Evolutionary conservation across 805 yeast genomes (phyloP), one percentile per base, ranked within the genome.

Genomic region (Schizosaccharomyces lindneri): DNA sequence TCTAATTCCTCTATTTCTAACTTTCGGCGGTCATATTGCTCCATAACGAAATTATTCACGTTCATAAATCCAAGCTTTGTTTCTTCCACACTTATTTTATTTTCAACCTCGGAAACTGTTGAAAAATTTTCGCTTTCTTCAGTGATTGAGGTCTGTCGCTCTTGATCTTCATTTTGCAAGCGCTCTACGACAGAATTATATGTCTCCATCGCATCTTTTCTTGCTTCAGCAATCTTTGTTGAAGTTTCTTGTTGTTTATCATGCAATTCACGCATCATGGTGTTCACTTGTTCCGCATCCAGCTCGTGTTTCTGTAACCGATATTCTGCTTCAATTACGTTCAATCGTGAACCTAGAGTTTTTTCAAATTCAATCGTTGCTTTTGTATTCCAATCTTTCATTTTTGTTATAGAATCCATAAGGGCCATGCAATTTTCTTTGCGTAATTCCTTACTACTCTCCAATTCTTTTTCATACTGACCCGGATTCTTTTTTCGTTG

Each of bases 11-110:
- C 66, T 4, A 77, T 70, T 55, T 73, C 74, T 19, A 64, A 64
- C 62, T 72, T 73, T 57, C 80, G 75, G n/a, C 69, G 70, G 48
- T 74, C 71, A n/a, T 71, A 66, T 51, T 66, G 65, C 41, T 64
- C 65, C 39, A 65, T 36, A n/a, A 64, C 64, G 31, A 64, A 63
- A 55, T 48, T 43, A 48, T 65, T 65, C 3, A 66, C 65, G 24
- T 61, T 61, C 48, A 64, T 63, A 32, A 32, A 29, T 4, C 61
- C 62, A 11, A 63, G 57, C 48, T 59, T 48, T 19, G 39, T 48
- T 24, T 59, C 36, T 5, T 59, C 43, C 7, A 43, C 48, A 21
- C 32, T 55, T 17, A 64, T 57, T 46, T 64, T 65, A 2, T 64
- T 65, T 9, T 66, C 62, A 13, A 74, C 55, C 32, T 64, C 63